phyloP scores from a whole-genome alignment of 2,329 filamentous ascomycete species.

The Rhynchosporium secalis region DNA sequence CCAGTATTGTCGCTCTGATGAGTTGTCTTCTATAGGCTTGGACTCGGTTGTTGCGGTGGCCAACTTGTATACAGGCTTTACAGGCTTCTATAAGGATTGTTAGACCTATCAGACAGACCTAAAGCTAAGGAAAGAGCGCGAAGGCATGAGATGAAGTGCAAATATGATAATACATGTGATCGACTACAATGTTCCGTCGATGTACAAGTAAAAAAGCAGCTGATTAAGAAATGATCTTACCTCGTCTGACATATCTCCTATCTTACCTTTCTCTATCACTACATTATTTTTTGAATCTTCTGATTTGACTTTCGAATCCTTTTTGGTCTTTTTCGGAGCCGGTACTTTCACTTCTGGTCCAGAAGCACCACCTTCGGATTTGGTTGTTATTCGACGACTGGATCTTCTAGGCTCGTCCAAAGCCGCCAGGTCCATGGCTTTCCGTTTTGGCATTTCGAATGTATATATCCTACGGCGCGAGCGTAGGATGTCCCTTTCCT shows the following conservation, averaged over 20 bases:
- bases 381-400: conserved; percentile 28
- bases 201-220: neutral
- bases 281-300: neutral
- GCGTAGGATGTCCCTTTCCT: neutral
- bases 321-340: conserved; percentile 13
- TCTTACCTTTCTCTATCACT: conserved; percentile 9
- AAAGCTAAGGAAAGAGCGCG: neutral
- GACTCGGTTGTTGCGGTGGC: conserved; percentile 17
- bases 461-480: neutral
- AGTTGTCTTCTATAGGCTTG: neutral
- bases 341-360: conserved; percentile 8
- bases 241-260: conserved; percentile 8
- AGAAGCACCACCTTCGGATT: conserved; percentile 17
- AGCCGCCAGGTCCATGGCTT: conserved; percentile 30
- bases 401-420: conserved; percentile 32
- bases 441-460: conserved; percentile 35
- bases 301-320: conserved; percentile 18
- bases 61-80: conserved; percentile 18
- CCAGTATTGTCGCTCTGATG: conserved; percentile 60
- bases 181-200: neutral
- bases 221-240: neutral
- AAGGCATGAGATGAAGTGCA: neutral
- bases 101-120: neutral
- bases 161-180: neutral
- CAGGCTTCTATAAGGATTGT: conserved; percentile 6